Conservation (phyloP, 129 eudicot genomes). For the Centaurea solstitialis region DNA sequence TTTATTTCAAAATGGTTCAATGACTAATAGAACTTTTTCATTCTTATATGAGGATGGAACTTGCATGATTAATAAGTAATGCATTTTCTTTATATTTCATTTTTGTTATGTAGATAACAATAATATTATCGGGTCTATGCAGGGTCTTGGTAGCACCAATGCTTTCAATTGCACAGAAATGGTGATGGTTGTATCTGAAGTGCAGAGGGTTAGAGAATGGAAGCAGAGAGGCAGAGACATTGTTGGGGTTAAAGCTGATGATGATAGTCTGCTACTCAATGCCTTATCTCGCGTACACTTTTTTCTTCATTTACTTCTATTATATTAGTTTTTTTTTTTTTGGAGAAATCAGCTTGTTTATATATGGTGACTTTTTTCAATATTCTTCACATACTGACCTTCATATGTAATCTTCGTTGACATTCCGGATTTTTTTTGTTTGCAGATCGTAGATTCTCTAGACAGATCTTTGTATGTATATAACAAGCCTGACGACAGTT, state of each 20-base stretch:
- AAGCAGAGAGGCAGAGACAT: conserved; percentile 43
- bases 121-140: conserved; percentile 24
- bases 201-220: conserved; percentile 64
- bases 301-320: not conserved
- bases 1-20: not conserved
- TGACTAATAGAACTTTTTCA: not conserved
- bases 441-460: conserved; percentile 57
- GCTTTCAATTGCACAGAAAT: conserved; percentile 72
- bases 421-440: not conserved
- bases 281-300: conserved; percentile 57
- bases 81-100: not conserved
- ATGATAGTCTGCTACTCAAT: conserved; percentile 40
- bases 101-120: not conserved
- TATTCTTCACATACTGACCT: conserved; percentile 4
- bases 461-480: conserved; percentile 64
- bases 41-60: not conserved
- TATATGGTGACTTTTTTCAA: not conserved
- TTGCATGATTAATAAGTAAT: not conserved
- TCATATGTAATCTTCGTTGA: not conserved
- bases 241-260: conserved; percentile 41
- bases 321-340: not conserved
- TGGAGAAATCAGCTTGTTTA: not conserved
- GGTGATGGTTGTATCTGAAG: conserved; percentile 58
- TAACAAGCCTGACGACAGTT: conserved; percentile 30
- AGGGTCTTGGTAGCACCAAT: conserved; percentile 65